phyloP scores from a whole-genome alignment of 208 protist genomes.

The Trichomonas tenax region DNA sequence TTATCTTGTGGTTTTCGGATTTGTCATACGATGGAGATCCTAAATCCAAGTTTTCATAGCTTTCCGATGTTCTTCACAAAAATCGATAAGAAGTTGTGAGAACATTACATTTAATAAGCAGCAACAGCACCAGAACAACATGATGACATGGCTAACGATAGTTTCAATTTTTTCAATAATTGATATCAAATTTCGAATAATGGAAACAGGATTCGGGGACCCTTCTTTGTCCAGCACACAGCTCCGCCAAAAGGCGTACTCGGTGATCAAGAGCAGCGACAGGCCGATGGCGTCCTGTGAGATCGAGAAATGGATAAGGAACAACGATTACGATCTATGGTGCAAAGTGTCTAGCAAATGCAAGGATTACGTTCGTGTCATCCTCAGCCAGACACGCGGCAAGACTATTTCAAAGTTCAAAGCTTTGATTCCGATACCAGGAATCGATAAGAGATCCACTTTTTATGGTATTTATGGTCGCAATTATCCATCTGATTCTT shows the following conservation, averaged over 20 bases:
- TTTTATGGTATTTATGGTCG: not conserved
- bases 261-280: not conserved
- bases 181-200: not conserved
- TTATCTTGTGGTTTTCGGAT: too few species aligned
- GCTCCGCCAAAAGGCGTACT: not conserved
- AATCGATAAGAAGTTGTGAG: too few species aligned
- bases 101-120: too few species aligned
- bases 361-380: not conserved
- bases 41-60: too few species aligned
- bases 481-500: not conserved
- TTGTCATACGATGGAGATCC: too few species aligned
- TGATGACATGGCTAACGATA: not conserved
- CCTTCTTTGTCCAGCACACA: not conserved
- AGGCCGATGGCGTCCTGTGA: not conserved
- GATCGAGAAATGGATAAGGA: not conserved
- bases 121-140: not conserved
- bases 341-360: not conserved
- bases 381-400: not conserved
- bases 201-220: not conserved
- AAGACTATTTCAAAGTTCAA: not conserved
- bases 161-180: not conserved
- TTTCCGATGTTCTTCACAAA: too few species aligned
- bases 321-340: not conserved
- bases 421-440: not conserved
- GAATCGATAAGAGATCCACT: not conserved